These are phyloP conservation scores for Aspergillus pseudonomiae DNA, from an alignment of 2,329 filamentous ascomycete species.

Conservation along the genomic window DNA sequence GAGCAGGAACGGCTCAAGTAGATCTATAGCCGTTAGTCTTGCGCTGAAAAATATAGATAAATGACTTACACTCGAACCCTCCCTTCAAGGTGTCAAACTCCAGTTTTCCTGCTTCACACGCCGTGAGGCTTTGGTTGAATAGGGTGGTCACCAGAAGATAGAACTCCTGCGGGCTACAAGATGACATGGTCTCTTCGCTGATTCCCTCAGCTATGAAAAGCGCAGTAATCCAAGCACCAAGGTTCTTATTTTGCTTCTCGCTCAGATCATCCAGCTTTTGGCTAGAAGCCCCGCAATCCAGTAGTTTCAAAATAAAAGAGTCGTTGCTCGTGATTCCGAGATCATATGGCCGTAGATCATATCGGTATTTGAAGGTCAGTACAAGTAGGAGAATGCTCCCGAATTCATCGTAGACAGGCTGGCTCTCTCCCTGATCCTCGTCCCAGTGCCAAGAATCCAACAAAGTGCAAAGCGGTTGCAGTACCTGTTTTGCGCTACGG, in stretches of 20 bases:
- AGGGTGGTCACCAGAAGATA: constrained; percentile 65
- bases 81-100: constrained; percentile 62
- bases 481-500: constrained; percentile 57
- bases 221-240: constrained; percentile 63
- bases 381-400: constrained; percentile 63
- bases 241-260: constrained; percentile 59
- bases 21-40: constrained; percentile 44
- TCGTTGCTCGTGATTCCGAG: constrained; percentile 54
- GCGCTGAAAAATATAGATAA: neutral
- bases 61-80: constrained; percentile 61
- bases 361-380: constrained; percentile 61
- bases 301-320: constrained; percentile 59
- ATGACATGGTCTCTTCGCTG: constrained; percentile 65
- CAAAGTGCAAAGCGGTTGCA: constrained; percentile 61
- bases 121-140: constrained; percentile 63
- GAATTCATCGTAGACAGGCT: constrained; percentile 69
- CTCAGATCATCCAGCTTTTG: constrained; percentile 55
- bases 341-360: constrained; percentile 55
- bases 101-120: constrained; percentile 58
- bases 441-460: constrained; percentile 68
- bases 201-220: constrained; percentile 66
- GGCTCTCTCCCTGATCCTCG: constrained; percentile 65
- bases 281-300: constrained; percentile 51
- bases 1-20: constrained; percentile 65
- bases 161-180: constrained; percentile 66